Evolutionary conservation across 2,329 filamentous ascomycete species (phyloP).

Genomic region (Trichoderma sp.): DNA sequence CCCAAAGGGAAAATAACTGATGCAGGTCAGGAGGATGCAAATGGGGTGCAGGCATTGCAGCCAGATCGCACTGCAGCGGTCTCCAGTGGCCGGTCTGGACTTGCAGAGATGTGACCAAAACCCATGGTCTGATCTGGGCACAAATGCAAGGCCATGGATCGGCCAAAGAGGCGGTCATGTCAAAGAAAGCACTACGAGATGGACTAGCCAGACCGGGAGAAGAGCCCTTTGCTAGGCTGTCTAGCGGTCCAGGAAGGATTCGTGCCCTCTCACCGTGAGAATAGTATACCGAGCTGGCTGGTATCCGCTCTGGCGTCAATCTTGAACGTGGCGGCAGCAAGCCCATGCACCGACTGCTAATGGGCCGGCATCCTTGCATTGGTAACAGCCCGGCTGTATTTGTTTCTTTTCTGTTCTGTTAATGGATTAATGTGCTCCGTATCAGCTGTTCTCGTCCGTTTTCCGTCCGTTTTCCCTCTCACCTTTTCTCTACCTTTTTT

Average conservation of each 20-base stretch:
- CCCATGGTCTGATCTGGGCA: neutral
- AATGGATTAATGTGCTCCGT: too few species aligned
- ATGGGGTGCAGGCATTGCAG: neutral
- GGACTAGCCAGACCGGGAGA: neutral
- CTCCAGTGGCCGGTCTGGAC: neutral
- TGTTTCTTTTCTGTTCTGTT: neutral
- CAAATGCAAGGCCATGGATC: neutral
- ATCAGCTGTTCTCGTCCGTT: neutral
- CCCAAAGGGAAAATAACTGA: neutral
- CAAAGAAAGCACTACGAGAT: neutral
- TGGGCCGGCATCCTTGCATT: constrained; percentile 1
- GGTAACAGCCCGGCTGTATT: neutral
- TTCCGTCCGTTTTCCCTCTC: neutral
- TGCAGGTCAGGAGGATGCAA: neutral
- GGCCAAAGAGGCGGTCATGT: neutral
- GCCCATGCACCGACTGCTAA: neutral
- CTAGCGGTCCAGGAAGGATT: neutral
- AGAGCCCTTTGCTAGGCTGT: neutral
- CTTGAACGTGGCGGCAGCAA: constrained; percentile 1
- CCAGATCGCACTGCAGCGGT: neutral
- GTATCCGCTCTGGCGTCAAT: constrained; percentile 3
- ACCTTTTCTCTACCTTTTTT: neutral
- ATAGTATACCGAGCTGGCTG: neutral
- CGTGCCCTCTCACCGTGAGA: neutral
- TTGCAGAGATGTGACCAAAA: neutral